A percentile compares a stretch with the other conserved stretches of the same genome.
Conservation (phyloP, 805 yeast species). For the Metschnikowia orientalis region DNA sequence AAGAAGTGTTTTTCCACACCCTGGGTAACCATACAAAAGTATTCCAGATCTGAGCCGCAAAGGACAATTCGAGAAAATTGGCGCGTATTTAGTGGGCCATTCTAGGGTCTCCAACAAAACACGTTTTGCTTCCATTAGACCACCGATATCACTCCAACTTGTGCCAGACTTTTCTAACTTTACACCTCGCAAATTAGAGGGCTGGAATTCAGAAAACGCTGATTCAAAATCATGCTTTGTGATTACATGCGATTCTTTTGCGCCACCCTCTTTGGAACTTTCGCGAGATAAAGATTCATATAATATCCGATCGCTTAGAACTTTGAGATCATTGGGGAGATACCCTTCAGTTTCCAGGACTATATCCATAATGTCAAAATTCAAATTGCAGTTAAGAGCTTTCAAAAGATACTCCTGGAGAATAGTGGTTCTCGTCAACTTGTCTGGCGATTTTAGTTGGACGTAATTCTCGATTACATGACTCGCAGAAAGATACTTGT, state of each 20-base stretch:
- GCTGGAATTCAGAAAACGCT: conserved; percentile 67
- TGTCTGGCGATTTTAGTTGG: conserved; percentile 65
- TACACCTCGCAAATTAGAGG: conserved; percentile 81
- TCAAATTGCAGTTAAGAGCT: conserved; percentile 29
- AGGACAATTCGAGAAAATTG: conserved; percentile 88
- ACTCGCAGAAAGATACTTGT: conserved; percentile 55
- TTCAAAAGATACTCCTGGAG: conserved; percentile 36
- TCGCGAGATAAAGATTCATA: conserved; percentile 36
- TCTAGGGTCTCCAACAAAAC: conserved; percentile 82
- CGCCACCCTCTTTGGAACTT: not conserved
- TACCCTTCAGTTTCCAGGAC: conserved; percentile 82
- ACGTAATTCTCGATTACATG: conserved; percentile 66
- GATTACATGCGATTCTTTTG: conserved; percentile 4
- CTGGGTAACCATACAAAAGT: conserved; percentile 90
- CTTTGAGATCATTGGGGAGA: conserved; percentile 75
- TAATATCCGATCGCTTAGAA: conserved; percentile 63
- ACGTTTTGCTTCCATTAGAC: conserved; percentile 69
- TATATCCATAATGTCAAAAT: conserved; percentile 41
- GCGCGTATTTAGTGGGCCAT: conserved; percentile 96
- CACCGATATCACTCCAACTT: conserved; percentile 89
- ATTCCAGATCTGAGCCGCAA: conserved; percentile 85
- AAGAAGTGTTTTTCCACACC: conserved; percentile 91
- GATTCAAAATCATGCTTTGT: conserved; percentile 42
- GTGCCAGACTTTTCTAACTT: conserved; percentile 73
- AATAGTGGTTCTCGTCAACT: conserved; percentile 50